These are phyloP conservation scores for Hypoxylon sp. DNA, from an alignment of 2,329 filamentous ascomycete species.

Conservation along the genomic window DNA sequence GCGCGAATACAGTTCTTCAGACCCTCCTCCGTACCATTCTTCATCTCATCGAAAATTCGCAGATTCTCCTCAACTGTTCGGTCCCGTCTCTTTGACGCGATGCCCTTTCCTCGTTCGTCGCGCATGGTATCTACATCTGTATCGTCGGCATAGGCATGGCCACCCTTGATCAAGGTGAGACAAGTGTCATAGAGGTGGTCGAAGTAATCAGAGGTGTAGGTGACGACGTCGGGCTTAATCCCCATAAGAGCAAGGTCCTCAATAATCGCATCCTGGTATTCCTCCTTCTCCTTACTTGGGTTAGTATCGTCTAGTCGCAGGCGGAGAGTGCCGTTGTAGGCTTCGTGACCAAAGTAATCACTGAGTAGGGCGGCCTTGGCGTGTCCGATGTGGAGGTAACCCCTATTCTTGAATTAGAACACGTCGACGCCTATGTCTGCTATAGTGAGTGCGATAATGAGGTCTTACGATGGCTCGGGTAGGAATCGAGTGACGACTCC, in stretches of 20 bases:
- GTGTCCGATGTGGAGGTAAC: slow-evolving; percentile 95
- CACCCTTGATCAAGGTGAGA: slow-evolving; percentile 86
- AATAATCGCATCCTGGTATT: slow-evolving; percentile 94
- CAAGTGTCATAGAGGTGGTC: slow-evolving; percentile 90
- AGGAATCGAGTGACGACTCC: slow-evolving; percentile 94
- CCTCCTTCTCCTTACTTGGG: slow-evolving; percentile 95
- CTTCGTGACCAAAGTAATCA: slow-evolving; percentile 96
- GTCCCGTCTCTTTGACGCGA: slow-evolving; percentile 85
- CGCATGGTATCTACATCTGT: slow-evolving; percentile 92
- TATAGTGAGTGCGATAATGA: slow-evolving; percentile 12
- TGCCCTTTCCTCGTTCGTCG: slow-evolving; percentile 85
- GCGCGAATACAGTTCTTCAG: slow-evolving; percentile 91
- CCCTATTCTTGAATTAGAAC: slow-evolving; percentile 59
- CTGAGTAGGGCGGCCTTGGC: slow-evolving; percentile 94
- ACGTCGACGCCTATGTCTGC: not conserved
- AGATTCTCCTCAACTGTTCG: slow-evolving; percentile 86
- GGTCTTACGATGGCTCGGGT: slow-evolving; percentile 85
- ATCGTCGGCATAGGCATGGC: slow-evolving; percentile 94
- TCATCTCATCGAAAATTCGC: slow-evolving; percentile 93
- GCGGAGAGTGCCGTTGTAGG: slow-evolving; percentile 91
- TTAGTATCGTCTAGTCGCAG: slow-evolving; percentile 98
- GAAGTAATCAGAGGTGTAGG: slow-evolving; percentile 97
- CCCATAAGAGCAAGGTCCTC: slow-evolving; percentile 93
- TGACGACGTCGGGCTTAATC: slow-evolving; percentile 87
- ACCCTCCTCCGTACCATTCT: slow-evolving; percentile 83